Conservation (phyloP, 345 rosid species). For the Anastatica hierochuntica region DNA sequence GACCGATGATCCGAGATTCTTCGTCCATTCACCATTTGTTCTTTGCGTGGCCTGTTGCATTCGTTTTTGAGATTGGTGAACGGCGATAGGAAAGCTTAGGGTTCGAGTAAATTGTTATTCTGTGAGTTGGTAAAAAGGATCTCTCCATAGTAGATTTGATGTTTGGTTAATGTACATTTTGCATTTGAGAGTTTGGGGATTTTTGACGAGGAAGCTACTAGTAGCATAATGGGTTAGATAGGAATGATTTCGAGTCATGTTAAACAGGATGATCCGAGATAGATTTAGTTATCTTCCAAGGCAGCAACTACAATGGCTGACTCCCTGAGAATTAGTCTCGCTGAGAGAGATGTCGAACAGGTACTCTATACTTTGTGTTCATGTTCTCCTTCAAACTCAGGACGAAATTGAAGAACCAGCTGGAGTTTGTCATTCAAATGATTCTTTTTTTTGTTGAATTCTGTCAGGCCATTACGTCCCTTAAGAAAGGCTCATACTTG, state of each 20-base stretch:
- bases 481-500: conserved; percentile 88
- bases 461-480: conserved; percentile 80
- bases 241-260: conserved; percentile 15
- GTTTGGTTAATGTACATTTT: conserved; percentile 10
- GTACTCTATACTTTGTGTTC: conserved; percentile 27
- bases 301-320: conserved; percentile 69
- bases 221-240: conserved; percentile 24
- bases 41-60: not conserved
- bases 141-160: not conserved
- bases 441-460: not conserved
- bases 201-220: not conserved
- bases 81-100: not conserved
- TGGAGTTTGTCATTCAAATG: not conserved
- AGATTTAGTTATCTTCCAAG: conserved; percentile 31
- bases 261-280: conserved; percentile 37
- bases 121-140: too few species aligned
- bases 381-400: not conserved
- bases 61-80: not conserved
- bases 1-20: not conserved
- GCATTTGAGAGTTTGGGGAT: conserved; percentile 11
- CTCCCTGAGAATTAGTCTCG: conserved; percentile 46
- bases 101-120: conserved; percentile 5
- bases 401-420: not conserved
- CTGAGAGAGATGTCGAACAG: conserved; percentile 82
- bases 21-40: too few species aligned